A percentile compares a stretch with the other conserved stretches of the same genome.
Evolutionary conservation across 2,329 filamentous ascomycete genomes (phyloP).

Genomic region (Pestalotiopsis sp.): DNA sequence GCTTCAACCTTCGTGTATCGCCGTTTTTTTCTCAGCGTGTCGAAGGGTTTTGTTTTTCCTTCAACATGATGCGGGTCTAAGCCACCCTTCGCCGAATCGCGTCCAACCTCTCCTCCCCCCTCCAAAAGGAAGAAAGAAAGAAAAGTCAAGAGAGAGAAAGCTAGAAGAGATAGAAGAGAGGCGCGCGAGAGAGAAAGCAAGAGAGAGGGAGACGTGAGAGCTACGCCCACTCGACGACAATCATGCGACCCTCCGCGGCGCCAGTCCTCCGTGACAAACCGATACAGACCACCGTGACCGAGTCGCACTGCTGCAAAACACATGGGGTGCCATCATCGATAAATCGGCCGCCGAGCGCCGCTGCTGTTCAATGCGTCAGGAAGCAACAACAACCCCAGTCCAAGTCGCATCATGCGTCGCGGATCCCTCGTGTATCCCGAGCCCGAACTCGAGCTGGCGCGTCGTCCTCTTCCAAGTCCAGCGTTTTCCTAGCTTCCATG

Average conservation of each 20-base stretch:
- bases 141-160: neutral
- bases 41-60: neutral
- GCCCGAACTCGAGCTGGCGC: neutral
- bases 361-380: neutral
- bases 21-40: neutral
- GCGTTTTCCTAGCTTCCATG: slow-evolving; percentile 38
- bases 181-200: neutral
- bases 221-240: slow-evolving; percentile 16
- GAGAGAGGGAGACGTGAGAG: neutral
- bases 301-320: slow-evolving; percentile 3
- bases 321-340: neutral
- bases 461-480: slow-evolving; percentile 28
- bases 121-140: neutral
- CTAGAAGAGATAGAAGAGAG: neutral
- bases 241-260: slow-evolving; percentile 26
- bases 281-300: slow-evolving; percentile 14
- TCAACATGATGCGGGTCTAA: slow-evolving; percentile 11
- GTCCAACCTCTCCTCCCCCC: neutral
- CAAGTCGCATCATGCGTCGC: neutral
- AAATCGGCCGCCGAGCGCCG: neutral
- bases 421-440: neutral
- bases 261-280: slow-evolving; percentile 16
- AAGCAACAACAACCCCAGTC: neutral
- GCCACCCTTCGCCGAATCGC: slow-evolving; percentile 8
- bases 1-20: neutral